A percentile compares a stretch with the other conserved stretches of the same genome.
Evolutionary conservation across 176 grass and related monocot genomes (phyloP).

Genomic region (Juncus inflexus): DNA sequence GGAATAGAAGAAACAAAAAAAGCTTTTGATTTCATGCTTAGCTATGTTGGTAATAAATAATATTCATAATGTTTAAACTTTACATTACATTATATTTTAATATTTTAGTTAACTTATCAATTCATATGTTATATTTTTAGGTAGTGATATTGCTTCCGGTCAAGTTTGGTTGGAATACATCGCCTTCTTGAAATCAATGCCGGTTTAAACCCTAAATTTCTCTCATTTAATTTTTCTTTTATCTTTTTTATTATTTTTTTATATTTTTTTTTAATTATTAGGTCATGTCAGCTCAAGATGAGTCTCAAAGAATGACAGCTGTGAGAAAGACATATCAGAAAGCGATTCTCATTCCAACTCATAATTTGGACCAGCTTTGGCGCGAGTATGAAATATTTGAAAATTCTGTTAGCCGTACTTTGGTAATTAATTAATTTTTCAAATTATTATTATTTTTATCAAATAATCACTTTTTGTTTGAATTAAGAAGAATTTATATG

Average conservation of each 20-base stretch:
- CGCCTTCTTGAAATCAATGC: constrained; percentile 86
- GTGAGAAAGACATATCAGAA: constrained; percentile 87
- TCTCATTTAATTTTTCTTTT: constrained; percentile 18
- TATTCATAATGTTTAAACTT: too few relatives aligned
- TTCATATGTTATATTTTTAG: constrained; percentile 32
- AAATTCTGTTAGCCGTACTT: constrained; percentile 83
- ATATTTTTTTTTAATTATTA: constrained; percentile 32
- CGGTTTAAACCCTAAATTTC: constrained; percentile 26
- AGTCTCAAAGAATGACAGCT: constrained; percentile 85
- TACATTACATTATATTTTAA: constrained; percentile 7
- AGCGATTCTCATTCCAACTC: constrained; percentile 92
- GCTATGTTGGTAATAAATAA: constrained; percentile 57
- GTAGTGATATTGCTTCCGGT: constrained; percentile 82
- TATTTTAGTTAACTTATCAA: not conserved
- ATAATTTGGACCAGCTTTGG: constrained; percentile 88
- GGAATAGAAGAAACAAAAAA: constrained; percentile 88
- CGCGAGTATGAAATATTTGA: constrained; percentile 95
- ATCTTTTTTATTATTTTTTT: constrained; percentile 6
- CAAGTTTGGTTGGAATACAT: constrained; percentile 98
- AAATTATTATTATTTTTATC: not conserved
- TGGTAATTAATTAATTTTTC: constrained; percentile 46
- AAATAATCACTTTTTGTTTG: not conserved
- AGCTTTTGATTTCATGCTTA: constrained; percentile 97
- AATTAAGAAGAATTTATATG: constrained; percentile 2
- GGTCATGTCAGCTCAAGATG: constrained; percentile 60